phyloP scores from a whole-genome alignment of 441 rosid species.

The Pelargonium exstipulatum region DNA sequence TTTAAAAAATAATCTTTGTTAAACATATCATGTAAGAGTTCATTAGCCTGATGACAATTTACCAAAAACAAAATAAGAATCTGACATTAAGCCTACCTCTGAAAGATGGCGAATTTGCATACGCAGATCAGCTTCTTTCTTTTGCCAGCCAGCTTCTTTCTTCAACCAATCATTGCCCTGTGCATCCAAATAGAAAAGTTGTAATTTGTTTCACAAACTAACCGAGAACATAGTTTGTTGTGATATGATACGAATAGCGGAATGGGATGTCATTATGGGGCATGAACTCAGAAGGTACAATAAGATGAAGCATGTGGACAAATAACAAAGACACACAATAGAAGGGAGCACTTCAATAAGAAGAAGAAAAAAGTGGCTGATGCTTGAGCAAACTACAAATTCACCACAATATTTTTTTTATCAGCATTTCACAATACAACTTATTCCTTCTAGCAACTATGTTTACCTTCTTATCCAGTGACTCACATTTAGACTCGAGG shows the following conservation, averaged over 20 bases:
- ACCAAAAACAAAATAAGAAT: neutral
- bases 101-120: slow-evolving; percentile 35
- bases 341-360: neutral
- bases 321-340: neutral
- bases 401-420: neutral
- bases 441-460: neutral
- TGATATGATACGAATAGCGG: neutral
- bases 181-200: slow-evolving; percentile 13
- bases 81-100: slow-evolving; percentile 33
- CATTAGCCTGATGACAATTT: neutral
- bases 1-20: too few species aligned
- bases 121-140: slow-evolving; percentile 37
- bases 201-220: neutral
- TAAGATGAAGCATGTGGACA: neutral
- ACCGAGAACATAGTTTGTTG: neutral
- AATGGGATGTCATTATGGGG: neutral
- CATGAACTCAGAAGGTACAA: neutral
- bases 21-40: too few species aligned
- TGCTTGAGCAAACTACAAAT: neutral
- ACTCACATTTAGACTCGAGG: slow-evolving; percentile 59
- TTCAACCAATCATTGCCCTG: slow-evolving; percentile 41
- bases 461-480: slow-evolving; percentile 53
- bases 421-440: neutral
- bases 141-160: slow-evolving; percentile 49
- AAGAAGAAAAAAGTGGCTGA: neutral